A percentile compares a stretch with the other conserved stretches of the same genome.
Evolutionary conservation across 108 stramenopile species (phyloP).

Genomic region (Discostella pseudostelligera): DNA sequence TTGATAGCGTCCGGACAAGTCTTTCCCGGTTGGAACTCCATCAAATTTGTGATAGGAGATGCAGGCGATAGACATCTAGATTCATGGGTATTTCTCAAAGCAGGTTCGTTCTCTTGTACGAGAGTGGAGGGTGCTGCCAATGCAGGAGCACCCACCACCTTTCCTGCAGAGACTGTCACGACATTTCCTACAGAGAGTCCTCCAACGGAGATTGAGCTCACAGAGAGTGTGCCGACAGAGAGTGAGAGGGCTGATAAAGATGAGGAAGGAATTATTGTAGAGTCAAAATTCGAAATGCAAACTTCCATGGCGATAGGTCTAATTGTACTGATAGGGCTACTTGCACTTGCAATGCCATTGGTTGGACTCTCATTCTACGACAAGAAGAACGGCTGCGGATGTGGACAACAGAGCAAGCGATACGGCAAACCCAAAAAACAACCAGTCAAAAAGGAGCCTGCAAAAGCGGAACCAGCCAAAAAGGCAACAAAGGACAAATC

Average conservation of each 20-base stretch:
- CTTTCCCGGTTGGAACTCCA: not conserved
- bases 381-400: not conserved
- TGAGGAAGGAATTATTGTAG: too few species aligned
- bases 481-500: too few species aligned
- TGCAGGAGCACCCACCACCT: not conserved
- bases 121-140: not conserved
- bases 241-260: too few species aligned
- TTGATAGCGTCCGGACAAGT: not conserved
- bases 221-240: too few species aligned
- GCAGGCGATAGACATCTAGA: conserved; percentile 11
- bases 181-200: not conserved
- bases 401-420: too few species aligned
- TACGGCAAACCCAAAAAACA: too few species aligned
- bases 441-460: too few species aligned
- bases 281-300: not conserved
- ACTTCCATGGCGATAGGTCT: not conserved
- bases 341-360: conserved; percentile 4
- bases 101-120: conserved; percentile 5
- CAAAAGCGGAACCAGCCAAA: too few species aligned
- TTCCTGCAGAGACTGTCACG: not conserved
- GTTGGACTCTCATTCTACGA: conserved; percentile 9
- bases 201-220: not conserved
- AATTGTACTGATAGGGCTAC: not conserved
- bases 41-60: conserved; percentile 20
- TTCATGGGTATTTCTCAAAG: conserved; percentile 8